Evolutionary conservation across 257 asterid species (phyloP).

Genomic region (Gynochthodes officinalis): DNA sequence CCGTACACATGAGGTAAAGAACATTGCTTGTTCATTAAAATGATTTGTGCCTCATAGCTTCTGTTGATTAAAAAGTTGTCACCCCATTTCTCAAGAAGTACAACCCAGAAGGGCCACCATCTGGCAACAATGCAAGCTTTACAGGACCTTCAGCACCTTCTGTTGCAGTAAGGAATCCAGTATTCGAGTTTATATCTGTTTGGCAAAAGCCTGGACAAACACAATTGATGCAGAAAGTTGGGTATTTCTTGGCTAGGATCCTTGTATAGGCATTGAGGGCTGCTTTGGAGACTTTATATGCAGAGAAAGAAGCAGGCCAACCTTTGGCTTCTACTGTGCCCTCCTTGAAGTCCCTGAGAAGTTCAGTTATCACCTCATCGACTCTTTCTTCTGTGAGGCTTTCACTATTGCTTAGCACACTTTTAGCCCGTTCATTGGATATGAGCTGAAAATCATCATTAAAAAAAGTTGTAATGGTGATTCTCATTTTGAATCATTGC

Average conservation of each 20-base stretch:
- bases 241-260: slow-evolving; percentile 26
- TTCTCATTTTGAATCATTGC: too few species aligned
- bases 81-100: slow-evolving; percentile 5
- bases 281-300: slow-evolving; percentile 33
- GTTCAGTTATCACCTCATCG: slow-evolving; percentile 19
- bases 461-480: not conserved
- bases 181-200: slow-evolving; percentile 22
- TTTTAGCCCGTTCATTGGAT: slow-evolving; percentile 11
- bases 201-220: slow-evolving; percentile 27
- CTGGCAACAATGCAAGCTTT: slow-evolving; percentile 23
- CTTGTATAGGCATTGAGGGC: slow-evolving; percentile 33
- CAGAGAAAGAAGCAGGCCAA: slow-evolving; percentile 25
- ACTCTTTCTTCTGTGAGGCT: slow-evolving; percentile 24
- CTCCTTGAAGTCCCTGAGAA: slow-evolving; percentile 20
- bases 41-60: too few species aligned
- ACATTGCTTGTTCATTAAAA: too few species aligned
- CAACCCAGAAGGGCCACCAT: slow-evolving; percentile 29
- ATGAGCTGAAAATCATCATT: not conserved
- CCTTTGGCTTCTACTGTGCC: slow-evolving; percentile 18
- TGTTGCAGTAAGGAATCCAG: slow-evolving; percentile 4
- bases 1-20: too few species aligned
- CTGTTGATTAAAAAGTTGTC: not conserved
- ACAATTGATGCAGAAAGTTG: slow-evolving; percentile 22
- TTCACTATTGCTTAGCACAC: not conserved
- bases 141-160: slow-evolving; percentile 27